phyloP scores from a whole-genome alignment of 2,329 filamentous ascomycete species.

The Alternaria sp. region DNA sequence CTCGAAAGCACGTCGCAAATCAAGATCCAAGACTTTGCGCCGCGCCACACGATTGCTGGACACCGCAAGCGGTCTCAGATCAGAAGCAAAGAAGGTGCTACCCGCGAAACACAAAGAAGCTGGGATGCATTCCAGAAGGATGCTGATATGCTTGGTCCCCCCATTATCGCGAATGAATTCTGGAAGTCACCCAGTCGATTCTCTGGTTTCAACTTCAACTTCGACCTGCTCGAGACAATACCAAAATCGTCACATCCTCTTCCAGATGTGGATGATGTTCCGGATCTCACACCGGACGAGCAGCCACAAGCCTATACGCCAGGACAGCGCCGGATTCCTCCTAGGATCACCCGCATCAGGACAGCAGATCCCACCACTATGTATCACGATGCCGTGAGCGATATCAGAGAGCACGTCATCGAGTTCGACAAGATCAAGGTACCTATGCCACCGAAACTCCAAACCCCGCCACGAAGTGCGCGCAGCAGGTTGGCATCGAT shows the following conservation, averaged over 20 bases:
- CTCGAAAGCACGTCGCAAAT: conserved; percentile 28
- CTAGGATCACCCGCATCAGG: conserved; percentile 13
- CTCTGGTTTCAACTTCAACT: conserved; percentile 41
- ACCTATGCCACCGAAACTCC: conserved; percentile 31
- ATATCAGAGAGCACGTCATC: conserved; percentile 39
- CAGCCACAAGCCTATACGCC: conserved; percentile 3
- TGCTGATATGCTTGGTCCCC: conserved; percentile 35
- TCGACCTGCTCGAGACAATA: conserved; percentile 22
- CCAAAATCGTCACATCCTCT: conserved; percentile 19
- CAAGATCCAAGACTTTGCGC: conserved; percentile 2
- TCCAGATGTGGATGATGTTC: conserved; percentile 33
- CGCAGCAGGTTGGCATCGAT: conserved; percentile 21
- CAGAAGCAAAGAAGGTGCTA: conserved; percentile 14
- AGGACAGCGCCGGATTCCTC: conserved; percentile 1
- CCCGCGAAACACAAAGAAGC: conserved; percentile 31
- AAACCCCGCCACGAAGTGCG: conserved; percentile 30
- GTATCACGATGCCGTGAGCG: conserved; percentile 20
- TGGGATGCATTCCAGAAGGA: conserved; percentile 43
- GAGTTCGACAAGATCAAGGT: conserved; percentile 34
- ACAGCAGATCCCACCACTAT: conserved; percentile 14
- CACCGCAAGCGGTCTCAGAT: conserved; percentile 12
- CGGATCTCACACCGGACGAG: conserved; percentile 27
- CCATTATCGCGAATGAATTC: conserved; percentile 38
- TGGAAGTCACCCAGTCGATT: conserved; percentile 35
- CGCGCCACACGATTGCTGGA: neutral